These are phyloP conservation scores for Terfezia claveryi DNA, from an alignment of 495 filamentous ascomycete species.

Conservation along the genomic window DNA sequence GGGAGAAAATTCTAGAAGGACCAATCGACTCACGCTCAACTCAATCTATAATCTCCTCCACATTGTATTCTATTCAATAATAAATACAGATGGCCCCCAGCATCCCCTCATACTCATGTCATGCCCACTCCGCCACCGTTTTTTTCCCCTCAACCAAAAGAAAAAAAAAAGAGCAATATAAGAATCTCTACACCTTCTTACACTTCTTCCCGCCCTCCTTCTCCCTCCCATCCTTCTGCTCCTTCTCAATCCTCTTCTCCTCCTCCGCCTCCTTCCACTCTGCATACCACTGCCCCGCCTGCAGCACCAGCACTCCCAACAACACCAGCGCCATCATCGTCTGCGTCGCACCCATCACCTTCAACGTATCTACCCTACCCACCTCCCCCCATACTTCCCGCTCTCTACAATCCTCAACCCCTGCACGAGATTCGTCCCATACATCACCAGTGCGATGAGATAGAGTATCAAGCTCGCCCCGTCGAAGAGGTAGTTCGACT, in stretches of 20 bases:
- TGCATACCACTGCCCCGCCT: conserved; percentile 98
- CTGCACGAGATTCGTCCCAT: conserved; percentile 85
- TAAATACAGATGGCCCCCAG: no score
- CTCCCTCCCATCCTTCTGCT: conserved; percentile 29
- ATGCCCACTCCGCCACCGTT: no score
- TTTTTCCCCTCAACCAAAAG: no score
- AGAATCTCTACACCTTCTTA: conserved; percentile 21
- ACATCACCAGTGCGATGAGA: conserved; percentile 74
- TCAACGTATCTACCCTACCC: conserved; percentile 62
- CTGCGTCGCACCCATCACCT: conserved; percentile 84
- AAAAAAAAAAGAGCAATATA: no score
- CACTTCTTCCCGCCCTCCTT: conserved; percentile 17
- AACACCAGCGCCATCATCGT: conserved; percentile 83
- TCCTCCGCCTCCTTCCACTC: conserved; percentile 80
- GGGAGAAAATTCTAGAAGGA: no score
- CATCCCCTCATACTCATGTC: no score
- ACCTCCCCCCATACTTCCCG: conserved; percentile 30
- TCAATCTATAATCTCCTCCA: no score
- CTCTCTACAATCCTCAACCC: conserved; percentile 52
- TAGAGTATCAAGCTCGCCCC: conserved; percentile 80
- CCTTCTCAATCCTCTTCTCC: conserved; percentile 35
- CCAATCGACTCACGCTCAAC: no score
- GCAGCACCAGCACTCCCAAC: conserved; percentile 73
- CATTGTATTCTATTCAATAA: no score
- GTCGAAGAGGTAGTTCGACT: conserved; percentile 92